These are phyloP conservation scores for Boletus sensibilis DNA, from an alignment of 768 basidiomycete species.

Conservation along the genomic window DNA sequence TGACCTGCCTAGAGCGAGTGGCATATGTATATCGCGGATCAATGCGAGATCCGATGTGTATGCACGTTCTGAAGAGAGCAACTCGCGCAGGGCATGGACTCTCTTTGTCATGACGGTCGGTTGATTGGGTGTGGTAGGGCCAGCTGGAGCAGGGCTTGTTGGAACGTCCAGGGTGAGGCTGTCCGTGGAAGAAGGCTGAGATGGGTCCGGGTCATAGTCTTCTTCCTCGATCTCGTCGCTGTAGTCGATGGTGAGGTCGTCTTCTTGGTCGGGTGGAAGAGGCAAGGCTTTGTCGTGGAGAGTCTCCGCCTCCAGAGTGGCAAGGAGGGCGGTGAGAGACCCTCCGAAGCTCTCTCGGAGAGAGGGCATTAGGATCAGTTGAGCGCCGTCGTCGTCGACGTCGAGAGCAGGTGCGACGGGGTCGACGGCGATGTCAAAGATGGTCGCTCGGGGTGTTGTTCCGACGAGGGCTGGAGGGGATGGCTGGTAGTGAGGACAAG, in stretches of 20 bases:
- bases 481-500: constrained; percentile 20
- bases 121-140: constrained; percentile 29
- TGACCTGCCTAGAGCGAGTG: constrained; percentile 67
- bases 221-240: constrained; percentile 27
- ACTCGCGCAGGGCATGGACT: constrained; percentile 72
- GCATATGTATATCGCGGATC: constrained; percentile 75
- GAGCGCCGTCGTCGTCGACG: constrained; percentile 16
- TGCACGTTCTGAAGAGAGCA: constrained; percentile 75
- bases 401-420: not conserved
- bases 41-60: constrained; percentile 83
- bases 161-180: constrained; percentile 23
- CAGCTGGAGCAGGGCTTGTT: constrained; percentile 1
- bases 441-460: constrained; percentile 10
- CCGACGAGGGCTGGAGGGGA: constrained; percentile 11
- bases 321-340: constrained; percentile 32
- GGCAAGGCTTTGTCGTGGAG: constrained; percentile 34
- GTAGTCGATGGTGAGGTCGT: constrained; percentile 21
- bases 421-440: not conserved
- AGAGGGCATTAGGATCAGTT: constrained; percentile 28
- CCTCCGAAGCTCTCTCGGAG: constrained; percentile 33
- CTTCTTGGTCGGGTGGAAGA: constrained; percentile 29
- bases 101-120: constrained; percentile 57
- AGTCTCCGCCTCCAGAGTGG: constrained; percentile 29
- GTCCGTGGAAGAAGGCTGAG: constrained; percentile 27
- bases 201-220: constrained; percentile 27